Percentiles rank a stretch among this genome's conserved stretches.
phyloP scores from a whole-genome alignment of 257 asterid genomes.

The Ocimum tenuiflorum region DNA sequence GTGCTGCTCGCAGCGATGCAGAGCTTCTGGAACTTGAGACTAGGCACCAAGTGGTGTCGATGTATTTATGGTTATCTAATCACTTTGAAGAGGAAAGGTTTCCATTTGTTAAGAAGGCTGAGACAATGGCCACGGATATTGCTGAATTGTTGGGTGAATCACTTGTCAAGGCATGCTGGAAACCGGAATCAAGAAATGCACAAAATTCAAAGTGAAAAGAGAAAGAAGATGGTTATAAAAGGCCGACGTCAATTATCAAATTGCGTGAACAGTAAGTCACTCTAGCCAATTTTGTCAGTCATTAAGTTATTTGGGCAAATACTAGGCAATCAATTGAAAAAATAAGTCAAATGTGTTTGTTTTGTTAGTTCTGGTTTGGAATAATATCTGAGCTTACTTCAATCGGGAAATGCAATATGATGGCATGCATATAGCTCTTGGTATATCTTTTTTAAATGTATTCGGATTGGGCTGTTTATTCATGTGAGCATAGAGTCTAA shows the following conservation, averaged over 20 bases:
- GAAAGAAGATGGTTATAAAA: slow-evolving; percentile 47
- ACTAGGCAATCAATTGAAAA: background rate
- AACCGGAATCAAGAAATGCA: slow-evolving; percentile 65
- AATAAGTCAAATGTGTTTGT: no score
- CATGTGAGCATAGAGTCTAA: background rate
- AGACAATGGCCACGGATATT: slow-evolving; percentile 74
- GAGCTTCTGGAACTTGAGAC: slow-evolving; percentile 97
- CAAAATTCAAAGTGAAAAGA: slow-evolving; percentile 38
- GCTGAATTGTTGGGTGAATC: slow-evolving; percentile 78
- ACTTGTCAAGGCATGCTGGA: slow-evolving; percentile 66
- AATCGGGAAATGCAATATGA: background rate
- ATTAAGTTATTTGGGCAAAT: background rate
- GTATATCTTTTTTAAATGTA: background rate
- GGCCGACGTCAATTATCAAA: slow-evolving; percentile 61
- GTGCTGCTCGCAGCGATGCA: slow-evolving; percentile 69
- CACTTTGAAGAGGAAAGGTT: slow-evolving; percentile 70
- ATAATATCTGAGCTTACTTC: background rate
- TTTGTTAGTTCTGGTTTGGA: no score
- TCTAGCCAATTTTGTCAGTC: background rate
- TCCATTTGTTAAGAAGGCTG: slow-evolving; percentile 72
- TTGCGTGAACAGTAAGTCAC: slow-evolving; percentile 37
- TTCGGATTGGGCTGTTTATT: background rate
- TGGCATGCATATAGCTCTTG: background rate
- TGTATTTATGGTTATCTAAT: slow-evolving; percentile 89
- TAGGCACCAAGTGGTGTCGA: slow-evolving; percentile 82